These are phyloP conservation scores for Eragrostis curvula DNA, from an alignment of 176 grass and related monocot genomes.

Conservation along the genomic window DNA sequence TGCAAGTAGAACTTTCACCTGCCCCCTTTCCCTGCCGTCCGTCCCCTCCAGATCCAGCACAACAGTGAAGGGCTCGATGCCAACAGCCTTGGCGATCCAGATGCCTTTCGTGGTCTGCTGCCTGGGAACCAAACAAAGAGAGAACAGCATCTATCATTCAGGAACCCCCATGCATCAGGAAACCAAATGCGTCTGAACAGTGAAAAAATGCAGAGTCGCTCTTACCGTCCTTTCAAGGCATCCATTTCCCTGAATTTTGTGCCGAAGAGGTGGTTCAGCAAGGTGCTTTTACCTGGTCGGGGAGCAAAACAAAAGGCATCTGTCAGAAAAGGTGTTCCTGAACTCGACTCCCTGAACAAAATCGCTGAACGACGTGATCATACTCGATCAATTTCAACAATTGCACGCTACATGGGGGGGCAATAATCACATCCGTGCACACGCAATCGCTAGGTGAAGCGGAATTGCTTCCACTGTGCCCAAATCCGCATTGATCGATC, in stretches of 20 bases:
- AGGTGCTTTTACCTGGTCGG: slow-evolving; percentile 80
- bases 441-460: neutral
- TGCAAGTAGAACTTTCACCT: slow-evolving; percentile 56
- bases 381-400: neutral
- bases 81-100: slow-evolving; percentile 76
- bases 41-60: slow-evolving; percentile 93
- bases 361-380: neutral
- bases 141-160: neutral
- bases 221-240: slow-evolving; percentile 82
- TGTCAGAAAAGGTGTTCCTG: neutral
- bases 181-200: neutral
- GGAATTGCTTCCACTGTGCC: neutral
- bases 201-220: neutral
- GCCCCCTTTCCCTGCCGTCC: slow-evolving; percentile 82
- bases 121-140: slow-evolving; percentile 47
- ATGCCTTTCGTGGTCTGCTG: slow-evolving; percentile 89
- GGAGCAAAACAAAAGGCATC: slow-evolving; percentile 16
- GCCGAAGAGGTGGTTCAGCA: slow-evolving; percentile 86
- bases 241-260: slow-evolving; percentile 87
- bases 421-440: neutral
- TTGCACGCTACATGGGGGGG: neutral
- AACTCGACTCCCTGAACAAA: neutral
- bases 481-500: neutral
- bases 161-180: neutral
- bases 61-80: slow-evolving; percentile 73